These are phyloP conservation scores for Cyclotella choctawhatcheeana DNA, from an alignment of 108 stramenopile genomes.

Conservation along the genomic window DNA sequence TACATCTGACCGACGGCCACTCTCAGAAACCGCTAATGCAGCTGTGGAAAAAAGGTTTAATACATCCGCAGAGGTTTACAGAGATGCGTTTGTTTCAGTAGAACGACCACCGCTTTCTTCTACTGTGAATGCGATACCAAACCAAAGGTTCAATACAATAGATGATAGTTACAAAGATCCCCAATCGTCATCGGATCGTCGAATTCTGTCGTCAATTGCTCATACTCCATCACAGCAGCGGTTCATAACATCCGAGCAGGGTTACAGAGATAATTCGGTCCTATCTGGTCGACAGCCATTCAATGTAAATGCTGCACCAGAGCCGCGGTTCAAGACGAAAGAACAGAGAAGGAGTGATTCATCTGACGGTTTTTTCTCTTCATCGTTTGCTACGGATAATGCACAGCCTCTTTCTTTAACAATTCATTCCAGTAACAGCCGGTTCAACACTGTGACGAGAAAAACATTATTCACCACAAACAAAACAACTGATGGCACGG, in stretches of 20 bases:
- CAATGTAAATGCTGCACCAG: neutral
- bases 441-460: neutral
- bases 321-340: conserved; percentile 2
- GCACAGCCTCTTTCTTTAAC: neutral
- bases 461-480: neutral
- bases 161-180: neutral
- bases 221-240: conserved; percentile 6
- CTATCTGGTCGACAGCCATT: neutral
- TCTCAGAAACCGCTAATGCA: neutral
- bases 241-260: conserved; percentile 5
- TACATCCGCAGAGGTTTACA: neutral
- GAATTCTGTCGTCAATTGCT: neutral
- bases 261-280: conserved; percentile 2
- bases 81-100: neutral
- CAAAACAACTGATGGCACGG: neutral
- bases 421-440: neutral
- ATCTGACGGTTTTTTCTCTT: neutral
- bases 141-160: conserved; percentile 7
- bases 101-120: conserved; percentile 1
- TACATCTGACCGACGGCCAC: neutral
- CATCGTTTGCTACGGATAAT: neutral
- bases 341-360: neutral
- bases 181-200: neutral
- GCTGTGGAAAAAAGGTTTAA: neutral
- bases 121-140: neutral